phyloP scores from a whole-genome alignment of 306 rosid genomes.

The Urtica urens region DNA sequence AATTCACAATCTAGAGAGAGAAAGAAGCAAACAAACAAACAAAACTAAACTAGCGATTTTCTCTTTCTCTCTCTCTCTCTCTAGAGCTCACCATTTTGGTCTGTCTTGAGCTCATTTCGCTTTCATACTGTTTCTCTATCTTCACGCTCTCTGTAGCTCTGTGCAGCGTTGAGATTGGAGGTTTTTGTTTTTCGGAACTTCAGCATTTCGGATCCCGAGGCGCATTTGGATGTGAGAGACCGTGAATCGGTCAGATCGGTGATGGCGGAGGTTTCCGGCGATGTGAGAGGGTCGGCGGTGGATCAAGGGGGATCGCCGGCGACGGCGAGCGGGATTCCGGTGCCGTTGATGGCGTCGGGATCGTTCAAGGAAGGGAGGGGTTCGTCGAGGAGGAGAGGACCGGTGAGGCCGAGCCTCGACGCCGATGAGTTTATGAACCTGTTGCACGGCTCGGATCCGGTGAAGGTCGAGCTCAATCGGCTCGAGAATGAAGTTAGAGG shows the following conservation, averaged over 20 bases:
- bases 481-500: slow-evolving; percentile 99
- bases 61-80: slow-evolving; percentile 19
- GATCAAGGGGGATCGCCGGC: slow-evolving; percentile 28
- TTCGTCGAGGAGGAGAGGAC: slow-evolving; percentile 65
- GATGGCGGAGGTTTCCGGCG: slow-evolving; percentile 79
- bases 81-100: slow-evolving; percentile 5
- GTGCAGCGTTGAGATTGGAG: neutral
- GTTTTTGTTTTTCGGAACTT: slow-evolving; percentile 43
- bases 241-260: slow-evolving; percentile 49
- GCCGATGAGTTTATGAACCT: slow-evolving; percentile 89
- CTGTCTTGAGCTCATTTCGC: neutral
- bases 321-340: slow-evolving; percentile 17
- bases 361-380: slow-evolving; percentile 86
- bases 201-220: slow-evolving; percentile 41
- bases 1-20: slow-evolving; percentile 50
- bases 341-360: slow-evolving; percentile 61
- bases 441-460: slow-evolving; percentile 99
- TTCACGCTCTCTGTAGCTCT: slow-evolving; percentile 5
- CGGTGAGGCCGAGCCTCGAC: slow-evolving; percentile 77
- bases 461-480: slow-evolving; percentile 96
- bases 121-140: neutral
- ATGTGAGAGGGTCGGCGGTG: slow-evolving; percentile 23
- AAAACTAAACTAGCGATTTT: slow-evolving; percentile 11
- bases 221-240: slow-evolving; percentile 57
- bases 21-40: slow-evolving; percentile 4